These are phyloP conservation scores for Calcarisporium arbuscula DNA, from an alignment of 2,329 filamentous ascomycete genomes.

Conservation along the genomic window DNA sequence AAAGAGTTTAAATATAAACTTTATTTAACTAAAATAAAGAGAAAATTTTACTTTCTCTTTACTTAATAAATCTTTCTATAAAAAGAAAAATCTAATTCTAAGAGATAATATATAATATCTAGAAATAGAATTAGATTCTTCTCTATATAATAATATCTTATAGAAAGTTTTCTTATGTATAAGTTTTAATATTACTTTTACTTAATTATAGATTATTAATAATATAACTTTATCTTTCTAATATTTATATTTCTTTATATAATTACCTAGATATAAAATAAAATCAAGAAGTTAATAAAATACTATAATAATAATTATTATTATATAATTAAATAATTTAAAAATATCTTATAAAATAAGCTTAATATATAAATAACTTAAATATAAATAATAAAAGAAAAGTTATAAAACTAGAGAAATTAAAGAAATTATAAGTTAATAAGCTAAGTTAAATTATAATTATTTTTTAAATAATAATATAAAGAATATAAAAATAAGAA, in stretches of 20 bases:
- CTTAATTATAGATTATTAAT: neutral
- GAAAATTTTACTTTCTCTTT: too few species aligned
- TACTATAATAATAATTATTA: slow-evolving; percentile 1
- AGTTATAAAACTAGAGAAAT: neutral
- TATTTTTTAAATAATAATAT: neutral
- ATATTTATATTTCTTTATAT: neutral
- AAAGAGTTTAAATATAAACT: too few species aligned
- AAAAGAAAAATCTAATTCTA: too few species aligned
- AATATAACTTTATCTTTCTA: neutral
- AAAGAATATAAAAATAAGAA: neutral
- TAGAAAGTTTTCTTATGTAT: neutral
- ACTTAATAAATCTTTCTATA: neutral
- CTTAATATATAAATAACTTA: neutral
- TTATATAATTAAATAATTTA: neutral
- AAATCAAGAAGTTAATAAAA: slow-evolving; percentile 1
- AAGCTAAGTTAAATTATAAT: neutral
- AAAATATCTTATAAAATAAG: neutral
- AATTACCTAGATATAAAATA: slow-evolving; percentile 1
- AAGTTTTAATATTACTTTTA: slow-evolving; percentile 2
- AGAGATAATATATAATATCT: neutral
- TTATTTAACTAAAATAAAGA: too few species aligned
- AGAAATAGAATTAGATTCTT: neutral
- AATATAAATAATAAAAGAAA: neutral
- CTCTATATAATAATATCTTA: neutral
- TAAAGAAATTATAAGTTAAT: neutral